These are phyloP conservation scores for Colletotrichum godetiae DNA, from an alignment of 2,329 filamentous ascomycete species.

Conservation along the genomic window DNA sequence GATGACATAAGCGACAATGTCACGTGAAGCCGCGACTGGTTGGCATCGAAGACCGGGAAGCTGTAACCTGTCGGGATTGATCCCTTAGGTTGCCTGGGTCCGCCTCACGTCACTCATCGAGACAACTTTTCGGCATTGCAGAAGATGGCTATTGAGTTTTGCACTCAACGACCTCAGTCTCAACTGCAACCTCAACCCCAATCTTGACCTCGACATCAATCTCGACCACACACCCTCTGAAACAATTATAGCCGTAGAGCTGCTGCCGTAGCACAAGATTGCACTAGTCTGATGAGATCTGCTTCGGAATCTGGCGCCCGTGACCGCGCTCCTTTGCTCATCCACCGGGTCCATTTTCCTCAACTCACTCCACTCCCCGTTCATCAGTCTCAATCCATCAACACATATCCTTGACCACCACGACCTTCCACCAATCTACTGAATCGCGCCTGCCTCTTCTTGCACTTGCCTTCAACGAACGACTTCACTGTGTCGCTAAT, in stretches of 20 bases:
- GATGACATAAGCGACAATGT: not conserved
- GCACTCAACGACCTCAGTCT: not conserved
- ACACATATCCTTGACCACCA: not conserved
- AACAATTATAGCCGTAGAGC: not conserved
- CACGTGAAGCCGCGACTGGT: conserved; percentile 33
- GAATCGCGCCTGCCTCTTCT: not conserved
- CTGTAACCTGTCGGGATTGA: conserved; percentile 7
- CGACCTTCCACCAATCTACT: not conserved
- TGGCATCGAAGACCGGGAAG: conserved; percentile 6
- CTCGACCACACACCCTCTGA: not conserved
- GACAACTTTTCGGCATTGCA: conserved; percentile 10
- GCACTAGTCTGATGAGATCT: not conserved
- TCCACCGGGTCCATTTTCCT: not conserved
- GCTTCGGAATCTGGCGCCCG: not conserved
- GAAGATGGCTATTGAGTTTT: not conserved
- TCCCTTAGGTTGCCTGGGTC: not conserved
- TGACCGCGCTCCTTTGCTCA: not conserved
- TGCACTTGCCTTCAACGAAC: not conserved
- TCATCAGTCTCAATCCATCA: not conserved
- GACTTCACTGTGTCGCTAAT: not conserved
- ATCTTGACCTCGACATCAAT: not conserved
- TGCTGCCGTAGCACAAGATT: not conserved
- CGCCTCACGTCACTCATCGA: conserved; percentile 19
- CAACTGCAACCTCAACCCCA: not conserved
- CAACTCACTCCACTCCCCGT: not conserved